A percentile compares a stretch with the other conserved stretches of the same genome.
phyloP scores from a whole-genome alignment of 2,329 filamentous ascomycete genomes.

The Hypomyces perniciosus region DNA sequence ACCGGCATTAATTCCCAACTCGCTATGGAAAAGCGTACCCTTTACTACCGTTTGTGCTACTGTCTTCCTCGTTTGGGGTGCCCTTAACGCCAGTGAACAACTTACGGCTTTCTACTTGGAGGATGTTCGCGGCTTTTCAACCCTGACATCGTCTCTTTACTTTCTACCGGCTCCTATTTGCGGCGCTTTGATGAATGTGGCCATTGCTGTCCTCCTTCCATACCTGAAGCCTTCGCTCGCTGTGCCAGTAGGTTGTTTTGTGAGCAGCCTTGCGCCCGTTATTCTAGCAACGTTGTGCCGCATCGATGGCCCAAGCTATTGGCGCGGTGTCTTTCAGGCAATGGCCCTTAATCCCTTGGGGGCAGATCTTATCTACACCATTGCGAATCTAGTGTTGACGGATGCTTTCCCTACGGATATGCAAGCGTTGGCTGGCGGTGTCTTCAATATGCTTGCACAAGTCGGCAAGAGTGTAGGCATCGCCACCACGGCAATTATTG shows the following conservation, averaged over 20 bases:
- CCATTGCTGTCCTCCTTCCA: background rate
- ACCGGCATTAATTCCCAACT: slow-evolving; percentile 54
- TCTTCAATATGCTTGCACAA: slow-evolving; percentile 4
- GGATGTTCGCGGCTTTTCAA: background rate
- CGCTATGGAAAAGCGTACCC: slow-evolving; percentile 46
- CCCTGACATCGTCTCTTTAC: slow-evolving; percentile 4
- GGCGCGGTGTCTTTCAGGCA: background rate
- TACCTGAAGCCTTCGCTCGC: background rate
- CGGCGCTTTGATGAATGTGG: background rate
- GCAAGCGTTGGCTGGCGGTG: background rate
- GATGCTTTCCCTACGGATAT: slow-evolving; percentile 1
- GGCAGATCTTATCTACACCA: background rate
- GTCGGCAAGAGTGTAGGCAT: slow-evolving; percentile 3
- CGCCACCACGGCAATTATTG: slow-evolving; percentile 7
- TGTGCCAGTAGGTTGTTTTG: background rate
- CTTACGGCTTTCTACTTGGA: slow-evolving; percentile 11
- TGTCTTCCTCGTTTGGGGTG: slow-evolving; percentile 35
- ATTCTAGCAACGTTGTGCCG: background rate
- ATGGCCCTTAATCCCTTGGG: slow-evolving; percentile 1
- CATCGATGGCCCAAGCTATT: background rate
- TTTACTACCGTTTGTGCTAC: slow-evolving; percentile 47
- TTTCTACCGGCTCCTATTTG: background rate
- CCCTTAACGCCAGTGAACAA: slow-evolving; percentile 30
- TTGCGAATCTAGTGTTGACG: slow-evolving; percentile 2
- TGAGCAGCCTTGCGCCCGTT: background rate